These are phyloP conservation scores for Botryotinia narcissicola DNA, from an alignment of 2,329 filamentous ascomycete species.

Conservation along the genomic window DNA sequence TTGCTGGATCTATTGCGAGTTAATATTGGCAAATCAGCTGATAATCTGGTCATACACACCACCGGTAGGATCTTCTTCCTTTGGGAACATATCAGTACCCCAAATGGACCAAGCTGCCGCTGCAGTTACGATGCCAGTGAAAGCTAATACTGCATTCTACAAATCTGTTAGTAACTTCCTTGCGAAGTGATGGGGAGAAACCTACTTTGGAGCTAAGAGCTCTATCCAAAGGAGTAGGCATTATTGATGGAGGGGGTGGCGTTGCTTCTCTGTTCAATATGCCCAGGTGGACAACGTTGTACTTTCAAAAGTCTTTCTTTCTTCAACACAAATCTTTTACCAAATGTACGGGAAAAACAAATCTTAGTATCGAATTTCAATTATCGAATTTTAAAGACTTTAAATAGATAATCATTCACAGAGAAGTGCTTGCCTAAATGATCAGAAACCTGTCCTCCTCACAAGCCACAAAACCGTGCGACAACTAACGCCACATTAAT, in stretches of 20 bases:
- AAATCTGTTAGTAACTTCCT: slow-evolving; percentile 6
- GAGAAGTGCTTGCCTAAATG: slow-evolving; percentile 8
- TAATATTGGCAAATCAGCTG: not conserved
- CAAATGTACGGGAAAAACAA: not conserved
- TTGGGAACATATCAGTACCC: slow-evolving; percentile 77
- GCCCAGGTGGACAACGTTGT: not conserved
- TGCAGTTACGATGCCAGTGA: slow-evolving; percentile 77
- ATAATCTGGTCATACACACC: slow-evolving; percentile 45
- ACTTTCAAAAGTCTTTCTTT: not conserved
- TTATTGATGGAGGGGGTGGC: slow-evolving; percentile 40
- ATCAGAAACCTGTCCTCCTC: not conserved
- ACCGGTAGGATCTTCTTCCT: slow-evolving; percentile 71
- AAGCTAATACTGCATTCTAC: slow-evolving; percentile 70
- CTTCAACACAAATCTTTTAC: not conserved
- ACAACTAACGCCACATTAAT: slow-evolving; percentile 1
- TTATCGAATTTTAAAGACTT: not conserved
- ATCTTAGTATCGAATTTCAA: not conserved
- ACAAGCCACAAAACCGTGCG: not conserved
- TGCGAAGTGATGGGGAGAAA: slow-evolving; percentile 18
- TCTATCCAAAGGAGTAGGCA: slow-evolving; percentile 69
- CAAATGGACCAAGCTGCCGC: slow-evolving; percentile 82
- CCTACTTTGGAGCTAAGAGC: slow-evolving; percentile 67
- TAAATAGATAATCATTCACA: not conserved
- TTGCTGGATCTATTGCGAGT: slow-evolving; percentile 52
- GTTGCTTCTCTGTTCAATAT: not conserved